Base-by-base conservation (phyloP, 352 stramenopile species). In the Phytophthora hibernalis region DNA sequence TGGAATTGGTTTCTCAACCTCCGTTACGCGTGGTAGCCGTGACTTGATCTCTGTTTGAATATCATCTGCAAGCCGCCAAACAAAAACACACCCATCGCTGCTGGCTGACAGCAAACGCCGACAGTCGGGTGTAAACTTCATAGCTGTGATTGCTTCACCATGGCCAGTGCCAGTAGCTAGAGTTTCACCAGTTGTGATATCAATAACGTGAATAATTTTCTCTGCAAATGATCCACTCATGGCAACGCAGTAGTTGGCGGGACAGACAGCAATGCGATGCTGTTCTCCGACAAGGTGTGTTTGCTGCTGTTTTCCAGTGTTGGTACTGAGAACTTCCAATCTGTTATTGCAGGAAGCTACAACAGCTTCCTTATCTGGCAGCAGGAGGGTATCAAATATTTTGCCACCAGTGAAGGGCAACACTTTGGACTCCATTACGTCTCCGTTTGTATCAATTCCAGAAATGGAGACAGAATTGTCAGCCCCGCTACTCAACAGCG, bases 101-200 rank as follows among this genome's bases (percentile, higher is more conserved):
- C 87, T 95, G 8, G 76, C 69, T 3, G 89, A 93, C n/a, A 98
- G 61, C 22, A 98, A 76, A 6, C 89, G 72, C 12, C 87, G 79
- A 33, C 93, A 96, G 58, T 98, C 92, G 10, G 83, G 79, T 2
- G 84, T 96, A 40, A 98, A 98, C 51, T 87, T 76, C 49, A 97
- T 49, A 2, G 80, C 80, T 1, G 90, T 97, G 43, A 97, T 81
- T 20, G 72, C 77, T 70, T 97, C 90, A 9, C 90, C 88, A 48
- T 98, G 92, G 0, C 90, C 92, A 9, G 83, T 82, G 12, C 82
- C 87, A 33, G 90, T 87, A 2, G 89, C 90, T 31, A 95, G 57
- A 0, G 84, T 87, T 38, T 96, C 82, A 7, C 92, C 90, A 8
- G 75, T 89, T 12, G 78, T 74, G 20, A 97, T 75, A 45, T 98